A percentile compares a stretch with the other conserved stretches of the same genome.
Evolutionary conservation across 345 rosid genomes (phyloP).

Genomic region (Crucihimalaya himalaica): DNA sequence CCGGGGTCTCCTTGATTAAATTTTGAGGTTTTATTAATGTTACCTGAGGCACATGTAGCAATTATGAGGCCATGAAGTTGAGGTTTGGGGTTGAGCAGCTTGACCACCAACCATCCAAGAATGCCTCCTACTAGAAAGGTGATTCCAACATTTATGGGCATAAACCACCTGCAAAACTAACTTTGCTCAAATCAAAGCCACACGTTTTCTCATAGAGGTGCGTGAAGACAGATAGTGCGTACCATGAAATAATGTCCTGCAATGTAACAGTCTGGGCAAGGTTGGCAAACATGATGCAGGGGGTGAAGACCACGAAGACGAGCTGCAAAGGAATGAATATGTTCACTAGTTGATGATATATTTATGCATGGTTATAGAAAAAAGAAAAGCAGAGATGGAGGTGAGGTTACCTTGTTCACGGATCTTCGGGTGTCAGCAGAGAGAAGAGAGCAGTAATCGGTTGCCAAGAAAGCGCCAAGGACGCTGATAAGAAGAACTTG

Average conservation of each 20-base stretch:
- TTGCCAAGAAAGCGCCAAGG: slow-evolving; percentile 86
- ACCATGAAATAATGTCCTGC: slow-evolving; percentile 88
- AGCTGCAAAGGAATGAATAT: slow-evolving; percentile 48
- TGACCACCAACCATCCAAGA: slow-evolving; percentile 88
- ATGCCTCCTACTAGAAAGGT: slow-evolving; percentile 79
- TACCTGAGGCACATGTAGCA: slow-evolving; percentile 84
- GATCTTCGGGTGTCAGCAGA: slow-evolving; percentile 63
- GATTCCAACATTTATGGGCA: slow-evolving; percentile 88
- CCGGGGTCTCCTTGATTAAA: not conserved
- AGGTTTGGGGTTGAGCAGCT: slow-evolving; percentile 72
- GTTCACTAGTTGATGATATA: not conserved
- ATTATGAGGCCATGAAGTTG: slow-evolving; percentile 82
- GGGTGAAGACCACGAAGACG: slow-evolving; percentile 84
- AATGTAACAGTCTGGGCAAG: slow-evolving; percentile 85
- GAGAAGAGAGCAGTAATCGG: slow-evolving; percentile 69
- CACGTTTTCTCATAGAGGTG: not conserved
- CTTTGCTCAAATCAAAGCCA: not conserved
- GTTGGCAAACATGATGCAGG: slow-evolving; percentile 80
- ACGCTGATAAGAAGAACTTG: slow-evolving; percentile 72
- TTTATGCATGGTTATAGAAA: not conserved
- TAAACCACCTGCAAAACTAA: slow-evolving; percentile 78
- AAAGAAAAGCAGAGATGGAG: not conserved
- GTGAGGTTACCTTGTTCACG: slow-evolving; percentile 64
- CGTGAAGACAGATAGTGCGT: slow-evolving; percentile 11
- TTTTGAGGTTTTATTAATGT: not conserved